A percentile compares a stretch with the other conserved stretches of the same genome.
phyloP scores from a whole-genome alignment of 1,284 basidiomycete species.

The Ceratobasidium sp. region DNA sequence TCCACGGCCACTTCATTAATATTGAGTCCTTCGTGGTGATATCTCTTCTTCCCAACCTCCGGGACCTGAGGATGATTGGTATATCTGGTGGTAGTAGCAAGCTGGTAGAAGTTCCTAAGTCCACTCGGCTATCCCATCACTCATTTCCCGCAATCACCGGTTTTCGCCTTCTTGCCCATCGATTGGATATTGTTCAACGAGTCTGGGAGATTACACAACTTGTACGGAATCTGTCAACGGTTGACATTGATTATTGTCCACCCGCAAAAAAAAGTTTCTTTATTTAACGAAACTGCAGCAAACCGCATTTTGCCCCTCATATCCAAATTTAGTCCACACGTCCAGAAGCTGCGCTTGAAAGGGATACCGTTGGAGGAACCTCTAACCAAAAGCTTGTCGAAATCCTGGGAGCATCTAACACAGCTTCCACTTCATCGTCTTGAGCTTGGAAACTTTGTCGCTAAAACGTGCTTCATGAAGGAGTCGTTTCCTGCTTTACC shows the following conservation, averaged over 20 bases:
- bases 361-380: no score
- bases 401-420: no score
- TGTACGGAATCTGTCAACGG: no score
- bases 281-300: no score
- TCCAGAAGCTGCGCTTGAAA: no score
- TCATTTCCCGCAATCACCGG: not conserved
- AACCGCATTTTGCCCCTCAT: no score
- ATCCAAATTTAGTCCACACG: no score
- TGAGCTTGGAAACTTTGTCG: no score
- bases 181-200: not conserved
- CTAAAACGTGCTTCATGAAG: not conserved
- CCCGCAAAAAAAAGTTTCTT: no score
- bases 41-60: not conserved
- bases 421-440: no score
- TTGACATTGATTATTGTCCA: not conserved
- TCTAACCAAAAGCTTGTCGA: no score
- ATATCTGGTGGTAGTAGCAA: not conserved
- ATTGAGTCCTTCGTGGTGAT: not conserved
- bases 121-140: not conserved
- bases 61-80: not conserved
- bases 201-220: not conserved
- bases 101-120: not conserved
- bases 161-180: not conserved
- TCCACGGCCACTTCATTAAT: not conserved
- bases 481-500: not conserved